Conservation (phyloP, 2,329 filamentous ascomycete species). For the Aspergillus sp. region DNA sequence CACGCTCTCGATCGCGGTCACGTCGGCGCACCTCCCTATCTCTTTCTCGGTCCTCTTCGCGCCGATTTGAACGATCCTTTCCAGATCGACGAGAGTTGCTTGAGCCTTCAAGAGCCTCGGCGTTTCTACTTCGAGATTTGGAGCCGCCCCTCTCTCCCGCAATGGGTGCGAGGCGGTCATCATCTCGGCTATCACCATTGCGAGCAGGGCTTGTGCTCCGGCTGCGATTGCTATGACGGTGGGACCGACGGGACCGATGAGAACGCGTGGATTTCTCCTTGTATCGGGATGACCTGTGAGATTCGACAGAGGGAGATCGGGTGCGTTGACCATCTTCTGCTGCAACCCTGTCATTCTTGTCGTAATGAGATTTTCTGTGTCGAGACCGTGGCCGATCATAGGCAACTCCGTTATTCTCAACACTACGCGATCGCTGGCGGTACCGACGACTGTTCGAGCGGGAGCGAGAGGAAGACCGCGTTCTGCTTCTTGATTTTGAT, state of each 20-base stretch:
- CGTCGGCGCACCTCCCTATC: constrained; percentile 2
- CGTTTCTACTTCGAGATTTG: constrained; percentile 19
- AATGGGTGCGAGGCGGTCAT: constrained; percentile 33
- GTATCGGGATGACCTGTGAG: constrained; percentile 58
- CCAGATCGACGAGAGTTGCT: constrained; percentile 28
- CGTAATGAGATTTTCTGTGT: constrained; percentile 31
- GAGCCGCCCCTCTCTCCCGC: constrained; percentile 21
- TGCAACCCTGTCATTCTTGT: constrained; percentile 38
- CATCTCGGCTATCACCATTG: constrained; percentile 38
- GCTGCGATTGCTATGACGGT: constrained; percentile 28
- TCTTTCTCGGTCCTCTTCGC: constrained; percentile 34
- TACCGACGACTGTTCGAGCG: constrained; percentile 51
- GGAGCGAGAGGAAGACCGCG: constrained; percentile 43
- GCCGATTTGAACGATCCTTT: constrained; percentile 29
- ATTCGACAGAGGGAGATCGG: constrained; percentile 64
- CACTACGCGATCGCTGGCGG: constrained; percentile 50
- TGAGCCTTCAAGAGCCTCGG: constrained; percentile 24
- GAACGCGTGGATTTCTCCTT: constrained; percentile 58
- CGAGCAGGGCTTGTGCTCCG: constrained; percentile 12
- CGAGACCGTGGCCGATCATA: constrained; percentile 27
- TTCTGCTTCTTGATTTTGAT: constrained; percentile 29
- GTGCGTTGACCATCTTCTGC: constrained; percentile 52
- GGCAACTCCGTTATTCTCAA: constrained; percentile 37
- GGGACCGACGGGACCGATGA: constrained; percentile 47
- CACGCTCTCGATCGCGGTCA: constrained; percentile 13